Evolutionary conservation across 441 rosid genomes (phyloP).

Genomic region (Croton setiger): DNA sequence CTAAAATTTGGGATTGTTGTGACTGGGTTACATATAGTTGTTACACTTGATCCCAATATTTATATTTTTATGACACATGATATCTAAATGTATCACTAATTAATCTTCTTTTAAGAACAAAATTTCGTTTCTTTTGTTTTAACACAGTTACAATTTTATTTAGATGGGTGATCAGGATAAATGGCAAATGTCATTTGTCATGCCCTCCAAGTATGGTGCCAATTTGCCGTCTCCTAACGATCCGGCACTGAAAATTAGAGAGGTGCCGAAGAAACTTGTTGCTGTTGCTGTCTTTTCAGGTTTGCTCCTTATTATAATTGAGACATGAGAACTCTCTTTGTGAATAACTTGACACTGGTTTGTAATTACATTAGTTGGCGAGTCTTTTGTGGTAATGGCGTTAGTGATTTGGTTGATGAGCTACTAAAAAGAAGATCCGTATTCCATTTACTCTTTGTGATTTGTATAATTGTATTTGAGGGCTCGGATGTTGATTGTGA

Average conservation of each 20-base stretch:
- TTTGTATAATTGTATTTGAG: not conserved
- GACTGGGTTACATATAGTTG: not conserved
- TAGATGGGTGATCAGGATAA: constrained; percentile 58
- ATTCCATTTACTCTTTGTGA: not conserved
- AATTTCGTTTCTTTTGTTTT: constrained; percentile 2
- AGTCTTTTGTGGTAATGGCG: not conserved
- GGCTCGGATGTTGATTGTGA: no score
- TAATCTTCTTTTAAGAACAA: not conserved
- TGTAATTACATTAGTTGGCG: not conserved
- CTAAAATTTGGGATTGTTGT: not conserved
- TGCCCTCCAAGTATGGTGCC: constrained; percentile 85
- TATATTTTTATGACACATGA: not conserved
- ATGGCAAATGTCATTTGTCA: constrained; percentile 91
- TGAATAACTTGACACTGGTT: not conserved
- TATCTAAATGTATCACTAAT: not conserved
- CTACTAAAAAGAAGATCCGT: not conserved
- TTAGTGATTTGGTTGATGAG: not conserved
- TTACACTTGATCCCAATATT: not conserved
- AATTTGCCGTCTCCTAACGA: constrained; percentile 74
- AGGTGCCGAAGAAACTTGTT: constrained; percentile 66
- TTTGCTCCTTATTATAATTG: constrained; percentile 27
- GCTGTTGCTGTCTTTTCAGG: constrained; percentile 89
- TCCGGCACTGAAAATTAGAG: constrained; percentile 57
- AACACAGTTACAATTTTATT: constrained; percentile 12
- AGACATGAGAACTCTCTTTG: not conserved